Percentiles rank a stretch among this genome's conserved stretches.
Evolutionary conservation across 208 protist genomes (phyloP).

Genomic region (Porcisia hertigi): DNA sequence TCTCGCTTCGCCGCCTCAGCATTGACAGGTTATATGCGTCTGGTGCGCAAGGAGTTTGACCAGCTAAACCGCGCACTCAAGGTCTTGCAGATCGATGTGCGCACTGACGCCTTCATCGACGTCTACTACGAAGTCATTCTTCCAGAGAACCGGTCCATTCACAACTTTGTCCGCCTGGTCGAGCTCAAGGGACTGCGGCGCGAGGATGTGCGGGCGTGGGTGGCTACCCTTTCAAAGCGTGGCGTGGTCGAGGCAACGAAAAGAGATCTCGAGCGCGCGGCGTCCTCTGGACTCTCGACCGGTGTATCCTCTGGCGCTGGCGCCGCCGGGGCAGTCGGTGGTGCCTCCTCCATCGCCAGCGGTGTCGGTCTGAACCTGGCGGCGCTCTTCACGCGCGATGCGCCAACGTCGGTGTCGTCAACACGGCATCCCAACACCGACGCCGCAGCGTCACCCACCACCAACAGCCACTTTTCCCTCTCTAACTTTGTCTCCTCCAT

Average conservation of each 20-base stretch:
- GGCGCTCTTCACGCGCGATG: constrained; percentile 48
- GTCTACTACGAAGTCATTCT: constrained; percentile 85
- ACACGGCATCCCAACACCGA: neutral
- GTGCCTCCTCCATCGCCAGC: neutral
- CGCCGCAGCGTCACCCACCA: constrained; percentile 6
- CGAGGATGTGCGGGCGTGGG: constrained; percentile 82
- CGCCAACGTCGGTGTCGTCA: constrained; percentile 13
- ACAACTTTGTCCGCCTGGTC: constrained; percentile 85
- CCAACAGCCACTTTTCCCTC: constrained; percentile 27
- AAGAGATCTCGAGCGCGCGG: constrained; percentile 59
- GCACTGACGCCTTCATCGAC: constrained; percentile 76
- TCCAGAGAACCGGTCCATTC: constrained; percentile 85
- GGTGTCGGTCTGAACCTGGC: constrained; percentile 51
- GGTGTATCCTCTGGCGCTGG: constrained; percentile 20
- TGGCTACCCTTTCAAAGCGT: constrained; percentile 76
- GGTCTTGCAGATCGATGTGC: constrained; percentile 81
- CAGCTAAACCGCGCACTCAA: constrained; percentile 80
- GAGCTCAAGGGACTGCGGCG: constrained; percentile 80
- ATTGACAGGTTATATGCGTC: constrained; percentile 72
- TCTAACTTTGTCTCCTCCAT: constrained; percentile 38
- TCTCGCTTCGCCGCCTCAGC: constrained; percentile 51
- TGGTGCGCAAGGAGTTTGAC: constrained; percentile 84
- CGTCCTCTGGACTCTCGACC: constrained; percentile 38
- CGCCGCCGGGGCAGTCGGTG: constrained; percentile 4
- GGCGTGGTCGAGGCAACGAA: constrained; percentile 89